phyloP scores from a whole-genome alignment of 192 early-diverging fungal genomes.

The Thamnidium elegans region DNA sequence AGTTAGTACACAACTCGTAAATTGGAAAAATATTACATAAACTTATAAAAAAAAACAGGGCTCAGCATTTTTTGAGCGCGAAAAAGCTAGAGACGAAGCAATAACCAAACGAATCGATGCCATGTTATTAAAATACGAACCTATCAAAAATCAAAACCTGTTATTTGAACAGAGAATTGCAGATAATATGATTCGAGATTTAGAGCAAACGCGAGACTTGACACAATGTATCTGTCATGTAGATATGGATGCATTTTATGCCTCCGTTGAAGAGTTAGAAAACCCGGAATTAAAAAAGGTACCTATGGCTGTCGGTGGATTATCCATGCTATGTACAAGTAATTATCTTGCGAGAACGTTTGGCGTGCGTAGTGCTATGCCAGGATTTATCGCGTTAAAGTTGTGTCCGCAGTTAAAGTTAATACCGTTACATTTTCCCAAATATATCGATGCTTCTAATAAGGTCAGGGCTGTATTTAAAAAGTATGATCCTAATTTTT shows the following conservation, averaged over 20 bases:
- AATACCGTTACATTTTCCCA: conserved; percentile 45
- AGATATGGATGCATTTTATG: conserved; percentile 77
- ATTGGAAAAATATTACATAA: background rate
- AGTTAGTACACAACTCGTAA: conserved; percentile 20
- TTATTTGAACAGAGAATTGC: conserved; percentile 33
- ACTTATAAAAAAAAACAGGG: conserved; percentile 26
- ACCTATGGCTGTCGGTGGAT: conserved; percentile 61
- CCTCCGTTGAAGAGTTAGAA: conserved; percentile 68
- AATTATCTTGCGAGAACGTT: conserved; percentile 65
- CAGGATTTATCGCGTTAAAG: conserved; percentile 55
- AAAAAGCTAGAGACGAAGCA: conserved; percentile 42
- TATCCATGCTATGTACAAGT: conserved; percentile 57
- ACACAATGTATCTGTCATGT: conserved; percentile 56
- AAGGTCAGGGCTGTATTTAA: conserved; percentile 53
- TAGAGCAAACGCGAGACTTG: conserved; percentile 48
- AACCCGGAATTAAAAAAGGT: conserved; percentile 53
- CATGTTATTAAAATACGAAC: conserved; percentile 36
- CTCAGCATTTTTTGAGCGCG: conserved; percentile 53
- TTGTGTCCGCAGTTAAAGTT: conserved; percentile 61
- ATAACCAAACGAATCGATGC: conserved; percentile 38
- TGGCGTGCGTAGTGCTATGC: conserved; percentile 70
- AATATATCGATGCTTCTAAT: conserved; percentile 45
- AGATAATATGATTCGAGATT: conserved; percentile 29
- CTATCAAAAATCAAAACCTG: conserved; percentile 40
- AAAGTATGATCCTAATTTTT: conserved; percentile 61